These are phyloP conservation scores for Rhododendron kiyosumense DNA, from an alignment of 148 eudicot species.

Conservation along the genomic window DNA sequence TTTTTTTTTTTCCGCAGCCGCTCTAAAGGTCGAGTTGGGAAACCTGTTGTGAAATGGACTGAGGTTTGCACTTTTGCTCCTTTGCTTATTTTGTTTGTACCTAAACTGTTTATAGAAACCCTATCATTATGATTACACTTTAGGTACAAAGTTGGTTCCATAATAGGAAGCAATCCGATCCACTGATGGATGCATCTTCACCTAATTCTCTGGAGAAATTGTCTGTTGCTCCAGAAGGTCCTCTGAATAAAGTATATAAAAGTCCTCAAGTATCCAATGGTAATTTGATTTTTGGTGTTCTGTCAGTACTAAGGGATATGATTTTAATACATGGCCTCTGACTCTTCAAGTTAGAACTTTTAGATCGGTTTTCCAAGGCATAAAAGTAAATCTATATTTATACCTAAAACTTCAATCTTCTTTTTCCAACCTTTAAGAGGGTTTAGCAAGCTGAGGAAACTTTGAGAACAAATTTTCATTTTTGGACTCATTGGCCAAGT, in stretches of 20 bases:
- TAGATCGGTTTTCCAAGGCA: neutral
- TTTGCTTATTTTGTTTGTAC: conserved; percentile 11
- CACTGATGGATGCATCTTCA: conserved; percentile 27
- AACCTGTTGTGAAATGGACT: conserved; percentile 65
- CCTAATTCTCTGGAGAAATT: conserved; percentile 20
- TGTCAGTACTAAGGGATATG: neutral
- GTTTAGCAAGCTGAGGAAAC: neutral
- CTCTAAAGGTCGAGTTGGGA: conserved; percentile 74
- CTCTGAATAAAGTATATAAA: conserved; percentile 23
- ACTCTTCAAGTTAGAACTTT: neutral
- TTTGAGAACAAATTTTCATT: neutral
- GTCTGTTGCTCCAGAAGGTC: conserved; percentile 23
- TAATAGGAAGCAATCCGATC: conserved; percentile 26
- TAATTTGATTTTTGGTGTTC: neutral
- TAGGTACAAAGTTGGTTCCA: conserved; percentile 77
- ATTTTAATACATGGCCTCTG: neutral
- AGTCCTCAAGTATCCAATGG: conserved; percentile 1
- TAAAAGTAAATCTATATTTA: neutral
- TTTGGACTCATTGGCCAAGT: neutral
- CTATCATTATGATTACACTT: conserved; percentile 11
- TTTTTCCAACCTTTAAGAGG: neutral
- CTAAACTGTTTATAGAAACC: neutral
- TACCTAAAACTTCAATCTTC: neutral
- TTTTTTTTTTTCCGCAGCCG: conserved; percentile 35
- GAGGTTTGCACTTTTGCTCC: conserved; percentile 43